phyloP scores from a whole-genome alignment of 2,329 filamentous ascomycete species.

The Albophoma yamanashiensis region DNA sequence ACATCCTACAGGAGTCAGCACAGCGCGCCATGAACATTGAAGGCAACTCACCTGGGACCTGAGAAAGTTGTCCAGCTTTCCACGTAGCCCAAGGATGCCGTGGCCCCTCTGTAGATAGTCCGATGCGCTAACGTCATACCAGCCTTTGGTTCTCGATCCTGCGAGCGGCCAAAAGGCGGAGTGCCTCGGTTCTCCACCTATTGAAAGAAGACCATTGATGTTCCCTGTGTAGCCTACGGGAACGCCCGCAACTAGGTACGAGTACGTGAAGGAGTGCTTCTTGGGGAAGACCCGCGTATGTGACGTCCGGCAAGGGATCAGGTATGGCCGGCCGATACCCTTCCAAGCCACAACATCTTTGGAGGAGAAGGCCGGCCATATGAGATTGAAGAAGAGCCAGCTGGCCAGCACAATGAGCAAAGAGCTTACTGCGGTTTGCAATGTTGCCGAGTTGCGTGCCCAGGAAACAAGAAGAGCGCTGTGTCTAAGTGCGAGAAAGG shows the following conservation, averaged over 20 bases:
- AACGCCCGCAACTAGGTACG: slow-evolving; percentile 58
- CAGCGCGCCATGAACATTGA: background rate
- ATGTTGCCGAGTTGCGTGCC: background rate
- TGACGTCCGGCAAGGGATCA: slow-evolving; percentile 56
- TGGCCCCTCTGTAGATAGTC: slow-evolving; percentile 51
- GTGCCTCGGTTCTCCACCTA: slow-evolving; percentile 14
- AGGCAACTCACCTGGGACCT: slow-evolving; percentile 35
- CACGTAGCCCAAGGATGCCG: slow-evolving; percentile 41
- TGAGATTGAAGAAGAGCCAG: background rate
- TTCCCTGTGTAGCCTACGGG: slow-evolving; percentile 52
- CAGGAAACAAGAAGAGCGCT: background rate
- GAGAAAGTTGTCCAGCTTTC: slow-evolving; percentile 53
- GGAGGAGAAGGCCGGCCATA: background rate
- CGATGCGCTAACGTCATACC: slow-evolving; percentile 48
- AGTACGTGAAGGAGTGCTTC: slow-evolving; percentile 58
- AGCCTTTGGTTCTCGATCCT: slow-evolving; percentile 20
- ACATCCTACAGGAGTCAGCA: slow-evolving; percentile 33
- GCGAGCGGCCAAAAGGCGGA: background rate
- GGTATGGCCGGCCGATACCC: slow-evolving; percentile 25
- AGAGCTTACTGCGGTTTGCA: background rate
- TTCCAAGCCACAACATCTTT: slow-evolving; percentile 1
- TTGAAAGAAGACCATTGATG: slow-evolving; percentile 45
- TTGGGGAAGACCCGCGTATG: slow-evolving; percentile 58
- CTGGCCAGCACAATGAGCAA: background rate
- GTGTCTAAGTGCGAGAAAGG: slow-evolving; percentile 1